A percentile compares a stretch with the other conserved stretches of the same genome.
phyloP scores from a whole-genome alignment of 1,284 basidiomycete genomes.

The Moesziomyces sp. region DNA sequence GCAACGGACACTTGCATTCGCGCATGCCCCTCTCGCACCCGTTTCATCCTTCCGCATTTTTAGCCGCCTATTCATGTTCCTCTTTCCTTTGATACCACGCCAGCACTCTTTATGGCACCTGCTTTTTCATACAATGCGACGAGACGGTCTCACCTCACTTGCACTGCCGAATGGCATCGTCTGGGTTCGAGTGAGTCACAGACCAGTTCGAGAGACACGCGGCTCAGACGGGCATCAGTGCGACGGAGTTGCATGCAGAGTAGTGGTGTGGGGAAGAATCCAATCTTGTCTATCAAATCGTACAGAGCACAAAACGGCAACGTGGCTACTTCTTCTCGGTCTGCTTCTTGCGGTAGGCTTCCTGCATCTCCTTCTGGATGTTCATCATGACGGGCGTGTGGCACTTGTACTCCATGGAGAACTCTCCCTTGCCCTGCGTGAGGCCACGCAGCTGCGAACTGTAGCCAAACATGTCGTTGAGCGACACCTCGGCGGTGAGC shows the following conservation, averaged over 20 bases:
- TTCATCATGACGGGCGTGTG: constrained; percentile 89
- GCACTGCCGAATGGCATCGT: background rate
- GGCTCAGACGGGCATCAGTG: too few relatives aligned
- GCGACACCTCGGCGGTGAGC: constrained; percentile 85
- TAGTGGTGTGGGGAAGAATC: constrained; percentile 13
- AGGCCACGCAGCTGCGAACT: constrained; percentile 77
- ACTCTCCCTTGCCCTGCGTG: constrained; percentile 76
- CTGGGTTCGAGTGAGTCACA: too few relatives aligned
- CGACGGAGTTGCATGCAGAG: constrained; percentile 10
- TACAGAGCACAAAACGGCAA: constrained; percentile 9
- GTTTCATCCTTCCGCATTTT: background rate
- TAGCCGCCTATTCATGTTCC: background rate
- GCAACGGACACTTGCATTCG: background rate
- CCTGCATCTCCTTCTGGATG: constrained; percentile 84
- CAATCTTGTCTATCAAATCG: constrained; percentile 17
- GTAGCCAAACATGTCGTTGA: constrained; percentile 99
- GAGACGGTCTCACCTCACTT: background rate
- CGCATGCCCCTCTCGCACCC: background rate
- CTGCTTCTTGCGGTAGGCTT: constrained; percentile 65
- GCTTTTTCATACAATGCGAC: background rate
- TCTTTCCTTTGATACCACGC: constrained; percentile 12
- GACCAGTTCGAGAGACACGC: too few relatives aligned
- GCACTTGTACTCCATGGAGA: constrained; percentile 86
- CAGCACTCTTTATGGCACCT: constrained; percentile 2
- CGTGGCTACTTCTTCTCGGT: constrained; percentile 39